These are phyloP conservation scores for Candida glucosophila DNA, from an alignment of 1,139 yeast species.

Conservation along the genomic window DNA sequence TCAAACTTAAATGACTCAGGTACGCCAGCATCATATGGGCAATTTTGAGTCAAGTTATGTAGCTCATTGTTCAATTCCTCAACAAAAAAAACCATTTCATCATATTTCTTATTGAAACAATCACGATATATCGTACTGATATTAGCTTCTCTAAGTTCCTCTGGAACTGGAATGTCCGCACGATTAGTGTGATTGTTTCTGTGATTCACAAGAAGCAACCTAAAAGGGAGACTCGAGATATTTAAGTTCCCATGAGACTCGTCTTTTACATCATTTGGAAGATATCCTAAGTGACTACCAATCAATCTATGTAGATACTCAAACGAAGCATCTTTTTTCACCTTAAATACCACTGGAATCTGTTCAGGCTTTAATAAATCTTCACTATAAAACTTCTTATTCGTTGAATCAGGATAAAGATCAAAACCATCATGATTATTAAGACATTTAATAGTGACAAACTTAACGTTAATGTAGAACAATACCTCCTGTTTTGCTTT, in stretches of 20 bases:
- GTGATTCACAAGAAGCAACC: constrained; percentile 59
- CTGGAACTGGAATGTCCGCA: constrained; percentile 43
- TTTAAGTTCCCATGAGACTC: constrained; percentile 7
- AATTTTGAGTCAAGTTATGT: constrained; percentile 9
- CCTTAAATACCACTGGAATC: constrained; percentile 43
- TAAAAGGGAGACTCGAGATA: constrained; percentile 28
- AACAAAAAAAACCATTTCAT: constrained; percentile 40
- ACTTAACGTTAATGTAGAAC: constrained; percentile 53
- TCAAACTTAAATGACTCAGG: constrained; percentile 20
- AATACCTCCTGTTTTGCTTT: constrained; percentile 74
- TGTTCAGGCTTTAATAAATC: constrained; percentile 38
- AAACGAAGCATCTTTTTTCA: constrained; percentile 51
- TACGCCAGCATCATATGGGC: constrained; percentile 4
- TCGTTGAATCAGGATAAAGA: constrained; percentile 53
- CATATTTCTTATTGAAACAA: constrained; percentile 30
- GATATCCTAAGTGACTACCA: constrained; percentile 34
- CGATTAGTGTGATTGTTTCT: constrained; percentile 72
- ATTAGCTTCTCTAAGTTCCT: constrained; percentile 18
- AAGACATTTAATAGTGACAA: constrained; percentile 47
- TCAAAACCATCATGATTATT: constrained; percentile 67
- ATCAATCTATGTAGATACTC: constrained; percentile 42
- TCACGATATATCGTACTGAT: constrained; percentile 33
- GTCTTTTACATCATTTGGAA: constrained; percentile 6
- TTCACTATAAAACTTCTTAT: constrained; percentile 37
- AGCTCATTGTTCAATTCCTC: constrained; percentile 34